Evolutionary conservation across 148 eudicot genomes (phyloP).

Genomic region (Dianthus caryophyllus): DNA sequence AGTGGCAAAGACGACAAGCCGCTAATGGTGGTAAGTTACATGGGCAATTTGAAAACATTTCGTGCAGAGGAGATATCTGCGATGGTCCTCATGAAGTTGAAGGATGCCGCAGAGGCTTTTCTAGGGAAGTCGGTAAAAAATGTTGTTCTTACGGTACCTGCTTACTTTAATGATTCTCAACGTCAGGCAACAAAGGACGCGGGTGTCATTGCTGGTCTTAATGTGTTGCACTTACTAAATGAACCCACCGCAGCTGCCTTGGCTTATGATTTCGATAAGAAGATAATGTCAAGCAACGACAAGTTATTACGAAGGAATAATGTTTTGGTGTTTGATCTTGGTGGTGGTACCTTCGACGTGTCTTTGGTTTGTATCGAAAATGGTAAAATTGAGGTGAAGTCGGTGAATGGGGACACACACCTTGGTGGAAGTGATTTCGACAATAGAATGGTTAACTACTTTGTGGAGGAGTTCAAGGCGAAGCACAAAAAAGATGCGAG

Average conservation of each 20-base stretch:
- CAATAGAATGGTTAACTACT: slow-evolving; percentile 16
- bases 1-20: slow-evolving; percentile 5
- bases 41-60: slow-evolving; percentile 16
- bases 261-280: slow-evolving; percentile 22
- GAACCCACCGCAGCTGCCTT: slow-evolving; percentile 21
- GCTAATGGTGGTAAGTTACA: slow-evolving; percentile 20
- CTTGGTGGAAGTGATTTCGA: slow-evolving; percentile 26
- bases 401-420: slow-evolving; percentile 16
- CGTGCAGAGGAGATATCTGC: slow-evolving; percentile 31
- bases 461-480: slow-evolving; percentile 10
- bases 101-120: slow-evolving; percentile 20
- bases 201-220: slow-evolving; percentile 17
- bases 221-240: slow-evolving; percentile 11
- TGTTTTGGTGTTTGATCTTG: slow-evolving; percentile 22
- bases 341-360: slow-evolving; percentile 23
- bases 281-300: no score
- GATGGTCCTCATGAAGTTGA: slow-evolving; percentile 26
- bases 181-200: slow-evolving; percentile 24
- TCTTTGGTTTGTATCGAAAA: slow-evolving; percentile 9
- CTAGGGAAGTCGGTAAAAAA: slow-evolving; percentile 13
- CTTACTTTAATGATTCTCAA: slow-evolving; percentile 28
- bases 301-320: slow-evolving; percentile 6
- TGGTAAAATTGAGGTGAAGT: slow-evolving; percentile 11
- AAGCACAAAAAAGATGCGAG: background rate
- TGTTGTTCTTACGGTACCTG: slow-evolving; percentile 29